These are phyloP conservation scores for Ramaria rubella DNA, from an alignment of 768 basidiomycete species.

Conservation along the genomic window DNA sequence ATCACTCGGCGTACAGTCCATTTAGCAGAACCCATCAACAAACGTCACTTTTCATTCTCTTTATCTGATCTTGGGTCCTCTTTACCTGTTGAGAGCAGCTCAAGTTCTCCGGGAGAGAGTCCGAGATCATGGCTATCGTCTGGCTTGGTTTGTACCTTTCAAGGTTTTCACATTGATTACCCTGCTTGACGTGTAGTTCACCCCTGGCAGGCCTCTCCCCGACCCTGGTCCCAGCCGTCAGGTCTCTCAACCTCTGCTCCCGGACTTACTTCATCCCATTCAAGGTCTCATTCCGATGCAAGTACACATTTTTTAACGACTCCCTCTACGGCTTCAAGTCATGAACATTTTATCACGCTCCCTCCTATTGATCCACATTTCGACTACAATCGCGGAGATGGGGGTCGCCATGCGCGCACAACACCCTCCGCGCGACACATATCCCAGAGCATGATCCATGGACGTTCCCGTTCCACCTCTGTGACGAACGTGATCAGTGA, in stretches of 20 bases:
- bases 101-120: not conserved
- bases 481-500: not conserved
- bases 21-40: not conserved
- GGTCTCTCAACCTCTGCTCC: not conserved
- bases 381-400: not conserved
- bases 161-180: not conserved
- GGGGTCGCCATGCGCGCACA: not conserved
- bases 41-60: conserved; percentile 5
- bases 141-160: not conserved
- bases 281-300: not conserved
- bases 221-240: not conserved
- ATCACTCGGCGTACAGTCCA: conserved; percentile 2
- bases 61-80: conserved; percentile 2
- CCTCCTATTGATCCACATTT: not conserved
- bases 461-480: not conserved
- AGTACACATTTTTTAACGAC: not conserved
- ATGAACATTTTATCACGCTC: not conserved
- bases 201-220: not conserved
- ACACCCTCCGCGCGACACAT: not conserved
- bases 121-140: not conserved
- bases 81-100: not conserved
- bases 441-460: not conserved
- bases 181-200: not conserved
- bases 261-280: not conserved
- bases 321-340: not conserved